Percentiles rank a stretch among this genome's conserved stretches.
Conservation (phyloP, 176 grass and related monocot species). For the Triticum urartu region DNA sequence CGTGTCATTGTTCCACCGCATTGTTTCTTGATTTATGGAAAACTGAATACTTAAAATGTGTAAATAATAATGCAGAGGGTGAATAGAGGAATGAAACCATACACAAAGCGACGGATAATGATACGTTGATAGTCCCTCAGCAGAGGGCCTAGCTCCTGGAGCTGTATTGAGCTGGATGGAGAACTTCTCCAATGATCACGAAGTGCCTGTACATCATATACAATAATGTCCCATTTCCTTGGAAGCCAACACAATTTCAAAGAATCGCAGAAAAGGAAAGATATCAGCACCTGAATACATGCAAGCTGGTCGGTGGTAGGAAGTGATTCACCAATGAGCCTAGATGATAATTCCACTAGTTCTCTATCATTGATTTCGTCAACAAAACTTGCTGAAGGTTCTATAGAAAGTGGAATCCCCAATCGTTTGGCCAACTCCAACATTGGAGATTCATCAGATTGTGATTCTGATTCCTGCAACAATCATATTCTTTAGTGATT, state of each 20-base stretch:
- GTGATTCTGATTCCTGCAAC: conserved; percentile 26
- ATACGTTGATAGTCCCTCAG: conserved; percentile 83
- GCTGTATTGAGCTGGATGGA: conserved; percentile 54
- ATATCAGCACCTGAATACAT: conserved; percentile 64
- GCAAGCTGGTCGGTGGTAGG: conserved; percentile 56
- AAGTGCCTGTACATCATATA: conserved; percentile 58
- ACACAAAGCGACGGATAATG: conserved; percentile 49
- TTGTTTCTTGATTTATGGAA: conserved; percentile 1
- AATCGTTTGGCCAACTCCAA: conserved; percentile 67
- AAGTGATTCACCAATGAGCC: conserved; percentile 62
- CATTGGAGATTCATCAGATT: conserved; percentile 38
- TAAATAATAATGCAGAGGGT: neutral
- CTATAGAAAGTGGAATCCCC: conserved; percentile 65
- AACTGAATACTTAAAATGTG: neutral
- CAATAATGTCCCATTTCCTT: conserved; percentile 1
- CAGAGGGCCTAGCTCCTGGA: conserved; percentile 80
- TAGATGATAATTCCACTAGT: conserved; percentile 63
- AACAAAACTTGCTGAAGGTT: conserved; percentile 56
- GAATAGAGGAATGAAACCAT: conserved; percentile 36
- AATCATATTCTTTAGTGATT: conserved; percentile 19
- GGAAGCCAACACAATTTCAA: conserved; percentile 12
- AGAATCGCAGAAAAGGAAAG: neutral
- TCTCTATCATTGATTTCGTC: conserved; percentile 85
- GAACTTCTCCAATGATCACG: conserved; percentile 76
- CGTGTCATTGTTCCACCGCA: neutral